Base-by-base conservation (phyloP, 768 basidiomycete genomes). In the Pisolithus orientalis region DNA sequence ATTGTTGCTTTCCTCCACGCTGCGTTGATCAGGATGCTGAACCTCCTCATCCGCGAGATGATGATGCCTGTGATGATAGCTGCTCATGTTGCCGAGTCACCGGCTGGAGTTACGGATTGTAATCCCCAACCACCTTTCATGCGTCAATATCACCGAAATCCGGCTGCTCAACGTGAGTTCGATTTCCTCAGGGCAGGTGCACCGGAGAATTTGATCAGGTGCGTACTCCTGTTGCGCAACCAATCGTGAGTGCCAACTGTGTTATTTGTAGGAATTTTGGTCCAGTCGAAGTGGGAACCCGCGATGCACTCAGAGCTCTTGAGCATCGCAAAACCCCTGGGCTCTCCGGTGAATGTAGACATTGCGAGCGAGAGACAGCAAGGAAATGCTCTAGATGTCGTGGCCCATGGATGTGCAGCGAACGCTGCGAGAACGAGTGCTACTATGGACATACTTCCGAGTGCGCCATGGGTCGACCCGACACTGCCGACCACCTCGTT, bases 371-470 rank as follows among this genome's bases (percentile, higher is more conserved):
- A 5, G 27, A 40, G 39, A 50, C 49, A 9, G 2, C 6, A 6
- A 50, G 49, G 16, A 50, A 11, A 42, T 50, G 49, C 49, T 50
- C 49, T 3, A 16, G 11, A 28, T 50, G 49, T 21, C 17, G 29
- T 13, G 49, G 49, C 1, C 49, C 39, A 34, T 50, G 39, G 40
- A 21, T 50, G 16, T 50, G 49, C 28, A 42, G 40, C 17, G 8
- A 50, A 28, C 4, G 13, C 7, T 50, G 49, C 27, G 49, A 50
- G 24, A 32, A 9, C 5, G n/a, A n/a, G 17, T 50, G 25, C 27
- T 17, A 5, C 16, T 40, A 27, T 21, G 28, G 24, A 10, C 49
- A 50, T 27, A 29, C 40, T 24, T 40, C 28, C 28, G 31, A 3
- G 1, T 50, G 49, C 17, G 24, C 39, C 7, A 16, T 50, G 3